Conservation (phyloP, 371 early-diverging fungal genomes). For the Amoeboaphelidium protococcarum region DNA sequence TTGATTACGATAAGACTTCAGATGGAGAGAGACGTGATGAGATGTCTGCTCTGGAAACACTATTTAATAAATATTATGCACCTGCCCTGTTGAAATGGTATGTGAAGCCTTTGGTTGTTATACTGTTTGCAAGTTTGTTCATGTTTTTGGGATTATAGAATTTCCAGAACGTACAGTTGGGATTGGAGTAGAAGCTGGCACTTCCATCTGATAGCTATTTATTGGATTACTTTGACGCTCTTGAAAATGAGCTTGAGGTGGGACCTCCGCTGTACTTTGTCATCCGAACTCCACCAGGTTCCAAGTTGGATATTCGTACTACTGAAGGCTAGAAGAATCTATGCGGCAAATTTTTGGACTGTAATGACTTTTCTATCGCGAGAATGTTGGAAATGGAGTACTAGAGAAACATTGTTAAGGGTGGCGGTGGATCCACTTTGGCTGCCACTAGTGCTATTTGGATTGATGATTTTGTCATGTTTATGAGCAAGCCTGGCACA, state of each 20-base stretch:
- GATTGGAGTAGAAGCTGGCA: slow-evolving; percentile 34
- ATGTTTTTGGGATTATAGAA: slow-evolving; percentile 4
- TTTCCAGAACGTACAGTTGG: slow-evolving; percentile 2
- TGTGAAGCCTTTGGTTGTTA: slow-evolving; percentile 19
- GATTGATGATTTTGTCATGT: slow-evolving; percentile 37
- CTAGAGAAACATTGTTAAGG: slow-evolving; percentile 13
- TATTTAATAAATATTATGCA: slow-evolving; percentile 25
- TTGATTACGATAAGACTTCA: slow-evolving; percentile 19
- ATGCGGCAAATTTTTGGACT: slow-evolving; percentile 32
- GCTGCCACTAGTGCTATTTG: slow-evolving; percentile 38
- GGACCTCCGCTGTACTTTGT: slow-evolving; percentile 56
- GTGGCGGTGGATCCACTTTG: slow-evolving; percentile 27
- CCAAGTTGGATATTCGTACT: slow-evolving; percentile 19
- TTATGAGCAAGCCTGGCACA: background rate
- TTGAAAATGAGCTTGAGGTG: slow-evolving; percentile 30
- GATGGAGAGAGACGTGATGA: no score
- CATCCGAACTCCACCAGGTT: slow-evolving; percentile 18
- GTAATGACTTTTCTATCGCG: slow-evolving; percentile 23
- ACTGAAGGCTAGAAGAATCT: slow-evolving; percentile 24
- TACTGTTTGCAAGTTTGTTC: slow-evolving; percentile 26
- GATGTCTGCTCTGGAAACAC: slow-evolving; percentile 16
- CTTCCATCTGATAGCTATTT: slow-evolving; percentile 40
- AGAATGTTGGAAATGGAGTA: slow-evolving; percentile 33
- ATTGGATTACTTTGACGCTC: slow-evolving; percentile 32
- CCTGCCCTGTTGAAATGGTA: slow-evolving; percentile 21